These are phyloP conservation scores for Apostasia ramifera DNA, from an alignment of 106 monocot species.

Conservation along the genomic window DNA sequence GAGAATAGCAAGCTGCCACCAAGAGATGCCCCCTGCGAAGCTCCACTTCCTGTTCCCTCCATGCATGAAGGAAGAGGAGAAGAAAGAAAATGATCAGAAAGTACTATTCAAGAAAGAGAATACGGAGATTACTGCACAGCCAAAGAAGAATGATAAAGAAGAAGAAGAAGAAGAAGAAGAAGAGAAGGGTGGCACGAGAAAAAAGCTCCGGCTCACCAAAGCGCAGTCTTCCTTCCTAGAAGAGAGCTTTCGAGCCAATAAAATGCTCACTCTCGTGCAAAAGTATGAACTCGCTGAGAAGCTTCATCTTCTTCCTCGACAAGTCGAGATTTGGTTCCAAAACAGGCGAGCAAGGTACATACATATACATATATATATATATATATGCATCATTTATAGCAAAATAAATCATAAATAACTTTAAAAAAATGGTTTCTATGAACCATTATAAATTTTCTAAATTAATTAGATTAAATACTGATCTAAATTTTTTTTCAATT, in stretches of 20 bases:
- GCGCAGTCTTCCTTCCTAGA: conserved; percentile 50
- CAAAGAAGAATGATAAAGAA: neutral
- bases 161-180: neutral
- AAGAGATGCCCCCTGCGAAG: neutral
- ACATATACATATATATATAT: neutral
- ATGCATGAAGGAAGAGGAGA: conserved; percentile 6
- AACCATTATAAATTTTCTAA: too few relatives aligned
- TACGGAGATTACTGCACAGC: neutral
- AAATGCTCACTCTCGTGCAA: conserved; percentile 38
- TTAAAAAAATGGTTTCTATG: too few relatives aligned
- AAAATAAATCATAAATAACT: neutral
- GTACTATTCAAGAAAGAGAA: neutral
- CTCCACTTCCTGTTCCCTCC: conserved; percentile 19
- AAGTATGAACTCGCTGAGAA: conserved; percentile 22
- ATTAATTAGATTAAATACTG: too few relatives aligned
- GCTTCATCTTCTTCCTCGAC: conserved; percentile 26
- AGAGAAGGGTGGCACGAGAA: conserved; percentile 17
- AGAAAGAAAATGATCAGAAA: conserved; percentile 8
- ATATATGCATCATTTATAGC: neutral
- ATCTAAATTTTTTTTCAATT: too few relatives aligned
- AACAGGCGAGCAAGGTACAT: conserved; percentile 42
- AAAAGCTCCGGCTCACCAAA: conserved; percentile 44
- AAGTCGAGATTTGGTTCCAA: conserved; percentile 54
- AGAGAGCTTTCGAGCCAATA: conserved; percentile 31
- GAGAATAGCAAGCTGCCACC: neutral